Conservation (phyloP, 805 yeast species). For the Tetrapisispora pingtungensis region DNA sequence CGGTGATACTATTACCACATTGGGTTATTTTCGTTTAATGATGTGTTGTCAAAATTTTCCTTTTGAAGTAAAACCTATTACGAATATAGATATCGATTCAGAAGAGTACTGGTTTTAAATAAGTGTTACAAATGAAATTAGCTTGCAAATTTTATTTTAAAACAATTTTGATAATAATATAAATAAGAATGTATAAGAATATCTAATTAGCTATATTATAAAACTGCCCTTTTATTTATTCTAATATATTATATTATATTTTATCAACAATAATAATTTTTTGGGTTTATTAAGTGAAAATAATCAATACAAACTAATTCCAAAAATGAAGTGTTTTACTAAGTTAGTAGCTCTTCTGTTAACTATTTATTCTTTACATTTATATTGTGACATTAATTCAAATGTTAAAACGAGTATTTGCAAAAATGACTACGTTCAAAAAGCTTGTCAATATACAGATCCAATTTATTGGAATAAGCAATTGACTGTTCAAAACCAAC, state of each 20-base stretch:
- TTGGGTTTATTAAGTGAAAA: no score
- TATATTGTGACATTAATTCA: constrained; percentile 11
- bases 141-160: no score
- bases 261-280: no score
- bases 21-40: not conserved
- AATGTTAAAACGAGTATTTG: constrained; percentile 5
- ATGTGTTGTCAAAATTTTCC: not conserved
- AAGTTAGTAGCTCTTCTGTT: constrained; percentile 9
- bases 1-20: not conserved
- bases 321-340: constrained; percentile 11
- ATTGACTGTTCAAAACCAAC: constrained; percentile 6
- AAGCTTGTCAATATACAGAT: constrained; percentile 14
- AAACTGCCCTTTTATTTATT: no score
- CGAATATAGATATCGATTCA: no score
- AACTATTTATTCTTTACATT: constrained; percentile 12
- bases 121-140: no score
- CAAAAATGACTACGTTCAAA: constrained; percentile 8
- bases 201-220: no score
- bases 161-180: no score
- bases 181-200: constrained; percentile 7
- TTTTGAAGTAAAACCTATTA: not conserved
- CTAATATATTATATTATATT: no score
- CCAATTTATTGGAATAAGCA: constrained; percentile 13
- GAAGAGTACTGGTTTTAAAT: no score
- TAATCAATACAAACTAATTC: no score